Base-by-base conservation (phyloP, 768 basidiomycete genomes). In the Peribolospora baueri region DNA sequence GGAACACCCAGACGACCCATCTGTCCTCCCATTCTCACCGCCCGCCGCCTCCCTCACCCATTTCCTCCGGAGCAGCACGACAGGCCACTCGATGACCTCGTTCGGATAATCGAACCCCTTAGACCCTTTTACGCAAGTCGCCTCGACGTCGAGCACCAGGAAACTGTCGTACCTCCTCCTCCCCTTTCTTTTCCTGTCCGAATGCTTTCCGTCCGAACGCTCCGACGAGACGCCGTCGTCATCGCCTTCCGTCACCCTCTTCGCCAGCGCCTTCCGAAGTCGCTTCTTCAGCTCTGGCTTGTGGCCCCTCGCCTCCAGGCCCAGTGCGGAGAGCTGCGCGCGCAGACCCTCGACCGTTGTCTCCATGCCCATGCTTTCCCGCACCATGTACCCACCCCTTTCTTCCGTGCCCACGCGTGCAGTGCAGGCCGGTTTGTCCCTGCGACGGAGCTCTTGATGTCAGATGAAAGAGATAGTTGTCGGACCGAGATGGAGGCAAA, bases 61-160 rank as follows among this genome's bases (percentile, higher is more conserved):
- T 38, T 38, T 37, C 90, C 90, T 95, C 57, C 75, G 75, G 56
- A 95, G 72, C 3, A 98, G 72, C 61, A 82, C 81, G 8, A 97
- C 84, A 5, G 91, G 91, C 69, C 85, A 87, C 68, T 98, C 91
- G 59, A 97, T 93, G 54, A 97, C 88, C 69, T 97, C 91, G 67
- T 93, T 93, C 2, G 90, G 84, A 69, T 79, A 91, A 54, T 80
- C 75, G 59, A 86, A 84, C 61, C 74, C 54, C 52, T 2, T 55
- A 48, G 7, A 61, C 57, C 11, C 4, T 4, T 40, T 58, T 25
- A 25, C 65, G 61, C 86, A 90, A 2, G 86, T 90, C 9, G 79
- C 86, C 65, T 90, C 86, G 52, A 90, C 80, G 61, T 95, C 90
- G 1, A 56, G 59, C 13, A 56, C 55, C 13, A 56, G 55, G 45